Evolutionary conservation across 345 rosid genomes (phyloP), one percentile per base, ranked within the genome.

Genomic region (Populus pruinosa): DNA sequence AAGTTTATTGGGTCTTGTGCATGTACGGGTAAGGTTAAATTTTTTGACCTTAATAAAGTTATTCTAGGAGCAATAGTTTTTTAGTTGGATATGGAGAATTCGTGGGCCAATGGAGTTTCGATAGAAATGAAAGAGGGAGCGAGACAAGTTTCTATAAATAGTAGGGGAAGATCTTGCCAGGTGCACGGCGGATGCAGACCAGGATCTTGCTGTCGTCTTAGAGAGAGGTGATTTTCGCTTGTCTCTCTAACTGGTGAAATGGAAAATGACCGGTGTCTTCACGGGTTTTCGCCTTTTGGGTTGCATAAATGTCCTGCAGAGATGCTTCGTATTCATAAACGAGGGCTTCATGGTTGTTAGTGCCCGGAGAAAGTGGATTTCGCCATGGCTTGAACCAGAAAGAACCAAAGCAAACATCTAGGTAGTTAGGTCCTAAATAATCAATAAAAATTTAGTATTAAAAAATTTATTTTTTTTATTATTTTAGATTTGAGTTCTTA

Each of bases 141-240:
- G 44, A 47, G 27, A 18, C 65, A 71, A 53, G 47, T 72, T 78
- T 72, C 83, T 35, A 80, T 73, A 75, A 56, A 63, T 77, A 77
- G 82, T 20, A 6, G 16, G 38, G n/a, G 21, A 20, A 21, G 83
- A 75, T 77, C 14, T 17, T 2, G 72, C 83, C 86, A 79, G 77
- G 82, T 83, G 85, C 80, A 81, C 83, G 85, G 82, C 10, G 6
- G 88, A 75, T 33, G 67, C 64, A 21, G 80, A 80, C 77, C 14
- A 64, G 41, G 47, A 69, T 80, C 77, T 65, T 79, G 5, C 50
- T 11, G 82, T 69, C 73, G 69, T 69, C 64, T 47, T 83, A 76
- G 66, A 68, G 78, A 74, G 73, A 35, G 67, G 71, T 49, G 69
- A 72, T 70, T 38, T 29, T 23, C 71, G 16, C 4, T 10, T 59